Base-by-base conservation (phyloP, 139 green algal species). In the Chlorella vulgaris region DNA sequence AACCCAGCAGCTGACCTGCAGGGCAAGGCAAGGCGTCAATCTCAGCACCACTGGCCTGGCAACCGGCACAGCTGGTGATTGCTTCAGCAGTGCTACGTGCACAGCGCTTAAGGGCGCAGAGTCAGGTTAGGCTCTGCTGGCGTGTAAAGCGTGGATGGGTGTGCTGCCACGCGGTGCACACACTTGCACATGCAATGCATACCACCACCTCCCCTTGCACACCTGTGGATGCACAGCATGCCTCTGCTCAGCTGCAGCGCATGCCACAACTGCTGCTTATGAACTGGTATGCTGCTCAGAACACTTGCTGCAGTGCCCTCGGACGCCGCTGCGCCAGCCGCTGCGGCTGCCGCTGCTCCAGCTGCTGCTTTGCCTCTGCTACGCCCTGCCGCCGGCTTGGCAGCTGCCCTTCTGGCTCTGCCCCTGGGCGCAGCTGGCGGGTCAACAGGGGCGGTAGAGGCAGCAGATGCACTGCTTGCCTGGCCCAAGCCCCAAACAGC, bases 1-100 rank as follows among this genome's bases (percentile, higher is more conserved):
- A 43, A 36, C 19, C 81, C 24, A 55, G 18, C 42, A 68, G 68
- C 86, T 68, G 85, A 31, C 68, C 66, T 82, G 79, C 50, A 74
- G 42, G n/a, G n/a, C 43, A 65, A 3, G 18, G 60, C 21, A 38
- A 35, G 53, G 53, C 21, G 36, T 67, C 50, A 10, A n/a, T n/a
- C n/a, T n/a, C n/a, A n/a, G n/a, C n/a, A n/a, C n/a, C n/a, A n/a
- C n/a, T n/a, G n/a, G n/a, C n/a, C n/a, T n/a, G n/a, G n/a, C n/a
- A n/a, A n/a, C n/a, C n/a, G n/a, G n/a, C n/a, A n/a, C n/a, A n/a
- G n/a, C n/a, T n/a, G n/a, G n/a, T n/a, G n/a, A n/a, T n/a, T n/a
- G n/a, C n/a, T n/a, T n/a, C n/a, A n/a, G n/a, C n/a, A n/a, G n/a
- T n/a, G n/a, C n/a, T n/a, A n/a, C n/a, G n/a, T n/a, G n/a, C n/a